A percentile compares a stretch with the other conserved stretches of the same genome.
phyloP scores from a whole-genome alignment of 257 asterid species.

The Solanum pinnatisectum region DNA sequence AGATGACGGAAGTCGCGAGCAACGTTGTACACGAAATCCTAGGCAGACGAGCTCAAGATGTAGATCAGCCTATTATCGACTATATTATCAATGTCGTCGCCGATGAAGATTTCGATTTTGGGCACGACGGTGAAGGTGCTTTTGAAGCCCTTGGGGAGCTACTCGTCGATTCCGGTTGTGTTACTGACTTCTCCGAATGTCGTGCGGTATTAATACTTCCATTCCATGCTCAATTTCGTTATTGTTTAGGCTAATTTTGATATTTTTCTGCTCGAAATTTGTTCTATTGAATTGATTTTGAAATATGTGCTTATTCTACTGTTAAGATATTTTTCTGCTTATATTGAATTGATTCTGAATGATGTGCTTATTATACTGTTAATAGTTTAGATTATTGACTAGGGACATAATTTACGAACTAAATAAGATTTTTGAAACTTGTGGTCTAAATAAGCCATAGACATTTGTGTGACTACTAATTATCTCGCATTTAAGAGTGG shows the following conservation, averaged over 20 bases:
- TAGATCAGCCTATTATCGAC: slow-evolving; percentile 86
- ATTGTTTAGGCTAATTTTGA: not conserved
- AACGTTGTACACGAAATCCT: slow-evolving; percentile 72
- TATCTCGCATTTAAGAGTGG: not conserved
- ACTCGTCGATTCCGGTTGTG: slow-evolving; percentile 79
- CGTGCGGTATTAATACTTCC: slow-evolving; percentile 44
- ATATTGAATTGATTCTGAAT: not conserved
- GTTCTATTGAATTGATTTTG: not conserved
- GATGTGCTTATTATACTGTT: not conserved
- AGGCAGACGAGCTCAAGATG: slow-evolving; percentile 64
- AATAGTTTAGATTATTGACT: not conserved
- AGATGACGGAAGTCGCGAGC: slow-evolving; percentile 89
- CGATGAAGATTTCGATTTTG: slow-evolving; percentile 96
- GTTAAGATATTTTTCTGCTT: not conserved
- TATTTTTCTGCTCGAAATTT: not conserved
- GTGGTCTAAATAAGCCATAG: not conserved
- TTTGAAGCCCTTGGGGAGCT: slow-evolving; percentile 87
- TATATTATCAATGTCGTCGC: slow-evolving; percentile 88
- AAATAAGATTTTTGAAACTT: not conserved
- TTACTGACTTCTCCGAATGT: slow-evolving; percentile 61
- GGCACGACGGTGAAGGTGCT: slow-evolving; percentile 88
- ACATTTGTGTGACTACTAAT: not conserved
- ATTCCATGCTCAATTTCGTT: not conserved
- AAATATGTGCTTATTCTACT: not conserved
- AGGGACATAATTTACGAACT: not conserved